A percentile compares a stretch with the other conserved stretches of the same genome.
Conservation (phyloP, 306 rosid genomes). For the Mimosa bimucronata region DNA sequence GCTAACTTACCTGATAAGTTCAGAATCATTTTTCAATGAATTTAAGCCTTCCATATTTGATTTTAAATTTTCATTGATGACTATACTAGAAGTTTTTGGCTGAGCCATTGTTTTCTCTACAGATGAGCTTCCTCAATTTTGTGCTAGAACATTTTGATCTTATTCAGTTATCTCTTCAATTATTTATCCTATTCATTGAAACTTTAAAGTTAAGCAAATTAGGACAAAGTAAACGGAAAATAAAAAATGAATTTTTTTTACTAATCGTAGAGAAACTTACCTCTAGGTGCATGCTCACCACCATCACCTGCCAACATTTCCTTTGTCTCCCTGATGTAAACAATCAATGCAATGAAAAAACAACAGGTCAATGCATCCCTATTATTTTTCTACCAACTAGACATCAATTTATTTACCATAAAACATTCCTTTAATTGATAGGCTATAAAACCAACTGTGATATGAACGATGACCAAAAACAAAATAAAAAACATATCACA, state of each 20-base stretch:
- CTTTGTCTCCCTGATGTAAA: constrained; percentile 73
- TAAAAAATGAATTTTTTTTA: neutral
- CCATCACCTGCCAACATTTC: constrained; percentile 62
- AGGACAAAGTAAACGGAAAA: neutral
- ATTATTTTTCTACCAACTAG: neutral
- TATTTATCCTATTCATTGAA: constrained; percentile 55
- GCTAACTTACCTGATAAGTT: constrained; percentile 68
- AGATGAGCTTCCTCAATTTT: constrained; percentile 48
- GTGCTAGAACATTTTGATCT: constrained; percentile 47
- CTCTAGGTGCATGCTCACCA: constrained; percentile 46
- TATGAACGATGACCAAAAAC: constrained; percentile 17
- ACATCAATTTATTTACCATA: constrained; percentile 28
- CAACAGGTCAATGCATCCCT: constrained; percentile 15
- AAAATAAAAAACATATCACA: constrained; percentile 5
- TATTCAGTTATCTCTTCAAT: constrained; percentile 93
- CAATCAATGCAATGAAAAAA: constrained; percentile 39
- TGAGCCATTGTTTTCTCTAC: constrained; percentile 44
- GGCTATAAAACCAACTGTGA: constrained; percentile 9
- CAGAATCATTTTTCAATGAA: constrained; percentile 67
- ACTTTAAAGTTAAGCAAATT: constrained; percentile 13
- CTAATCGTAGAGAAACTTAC: constrained; percentile 40
- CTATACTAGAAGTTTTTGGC: constrained; percentile 46
- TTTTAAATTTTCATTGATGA: constrained; percentile 43
- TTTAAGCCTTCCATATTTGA: constrained; percentile 56
- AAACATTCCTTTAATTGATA: constrained; percentile 19